Evolutionary conservation across 1,284 basidiomycete genomes (phyloP), one percentile per base, ranked within the genome.

Genomic region (Termitomyces sp.): DNA sequence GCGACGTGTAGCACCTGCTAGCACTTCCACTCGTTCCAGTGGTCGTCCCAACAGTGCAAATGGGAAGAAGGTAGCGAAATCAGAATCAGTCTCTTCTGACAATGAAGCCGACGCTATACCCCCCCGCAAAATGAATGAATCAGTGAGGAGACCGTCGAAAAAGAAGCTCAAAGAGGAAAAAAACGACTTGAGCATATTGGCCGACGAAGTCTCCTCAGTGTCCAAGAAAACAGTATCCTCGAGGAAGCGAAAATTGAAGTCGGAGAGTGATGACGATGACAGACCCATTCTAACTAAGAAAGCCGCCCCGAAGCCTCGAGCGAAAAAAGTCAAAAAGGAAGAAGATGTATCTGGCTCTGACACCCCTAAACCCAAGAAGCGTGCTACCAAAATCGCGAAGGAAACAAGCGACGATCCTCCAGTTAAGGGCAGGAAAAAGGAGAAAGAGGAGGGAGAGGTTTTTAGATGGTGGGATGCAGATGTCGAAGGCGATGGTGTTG

Each of bases 381-480:
- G 62, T 50, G 64, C 65, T n/a, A 43, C 51, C 52, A 79, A 77
- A 54, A 68, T 66, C 46, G 72, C 70, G 55, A 68, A 70, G 51
- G 70, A 68, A 24, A 74, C 72, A 44, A 67, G 67, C 10, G 64
- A 67, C 7, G 67, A 58, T 5, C 65, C 70, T 36, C 62, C 70
- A n/a, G 69, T 70, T 55, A 78, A 76, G 63, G 70, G 66, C 39
- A 77, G 73, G 54, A 74, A 68, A 19, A 77, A 78, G 64, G 76
- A 73, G 59, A 71, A 73, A 62, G 83, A 83, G 50, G 80, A 84
- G 57, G 88, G 88, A 62, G 86, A 86, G 53, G 75, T 82, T 42
- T 92, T 83, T 69, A 82, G 83, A 62, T 95, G 92, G 92, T 95
- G 92, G 93, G 85, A 90, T 68, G 73, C 82, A 61, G 79, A 87